phyloP scores from a whole-genome alignment of 345 rosid species.

The Euphorbia pulcherrima region DNA sequence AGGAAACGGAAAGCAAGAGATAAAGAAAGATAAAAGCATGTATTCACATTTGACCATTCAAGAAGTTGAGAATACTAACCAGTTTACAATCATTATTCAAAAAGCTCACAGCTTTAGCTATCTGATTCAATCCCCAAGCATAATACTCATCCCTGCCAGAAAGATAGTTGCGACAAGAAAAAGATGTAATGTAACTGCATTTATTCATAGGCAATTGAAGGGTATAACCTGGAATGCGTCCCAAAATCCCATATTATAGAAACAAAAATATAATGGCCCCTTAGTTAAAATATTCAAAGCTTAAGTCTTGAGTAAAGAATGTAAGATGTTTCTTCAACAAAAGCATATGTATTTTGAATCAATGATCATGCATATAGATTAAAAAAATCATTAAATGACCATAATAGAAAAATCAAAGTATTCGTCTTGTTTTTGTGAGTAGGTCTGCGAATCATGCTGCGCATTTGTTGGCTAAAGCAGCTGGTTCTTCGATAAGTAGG shows the following conservation, averaged over 20 bases:
- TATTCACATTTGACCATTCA: background rate
- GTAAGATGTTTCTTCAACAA: background rate
- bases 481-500: no score
- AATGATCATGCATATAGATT: background rate
- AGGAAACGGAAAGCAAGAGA: background rate
- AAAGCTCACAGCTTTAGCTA: slow-evolving; percentile 98
- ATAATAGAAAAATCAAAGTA: background rate
- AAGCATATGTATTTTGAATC: background rate
- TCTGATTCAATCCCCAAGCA: slow-evolving; percentile 87
- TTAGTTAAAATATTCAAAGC: no score
- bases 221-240: no score
- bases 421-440: no score
- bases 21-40: background rate
- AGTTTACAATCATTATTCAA: slow-evolving; percentile 96
- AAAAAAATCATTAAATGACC: background rate
- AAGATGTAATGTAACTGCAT: background rate
- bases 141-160: slow-evolving; percentile 87
- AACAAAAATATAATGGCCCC: no score
- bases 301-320: background rate
- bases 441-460: no score
- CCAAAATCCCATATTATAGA: no score
- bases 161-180: slow-evolving; percentile 14
- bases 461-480: no score
- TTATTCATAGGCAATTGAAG: background rate
- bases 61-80: slow-evolving; percentile 43